A percentile compares a stretch with the other conserved stretches of the same genome.
These are phyloP conservation scores for Metschnikowia lunata DNA, from an alignment of 805 yeast genomes.

Conservation along the genomic window DNA sequence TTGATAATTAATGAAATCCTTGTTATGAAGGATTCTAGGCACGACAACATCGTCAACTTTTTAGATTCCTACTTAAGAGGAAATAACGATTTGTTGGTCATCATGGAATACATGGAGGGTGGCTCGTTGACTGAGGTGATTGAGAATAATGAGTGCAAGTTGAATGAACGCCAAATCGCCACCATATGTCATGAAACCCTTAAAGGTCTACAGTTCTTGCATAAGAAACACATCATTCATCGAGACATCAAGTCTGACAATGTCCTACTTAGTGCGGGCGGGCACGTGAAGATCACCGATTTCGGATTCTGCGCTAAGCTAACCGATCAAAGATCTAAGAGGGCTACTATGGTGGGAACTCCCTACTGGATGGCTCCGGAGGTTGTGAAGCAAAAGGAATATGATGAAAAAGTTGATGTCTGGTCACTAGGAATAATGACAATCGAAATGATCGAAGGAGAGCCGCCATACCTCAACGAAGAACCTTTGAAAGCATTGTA, in stretches of 20 bases:
- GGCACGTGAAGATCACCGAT: constrained; percentile 44
- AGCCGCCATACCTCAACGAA: constrained; percentile 79
- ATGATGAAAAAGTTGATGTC: constrained; percentile 77
- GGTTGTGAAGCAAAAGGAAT: constrained; percentile 73
- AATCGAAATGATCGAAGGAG: constrained; percentile 82
- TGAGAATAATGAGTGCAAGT: constrained; percentile 68
- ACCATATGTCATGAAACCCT: constrained; percentile 87
- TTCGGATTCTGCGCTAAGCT: constrained; percentile 59
- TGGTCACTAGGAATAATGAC: constrained; percentile 87
- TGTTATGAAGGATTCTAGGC: constrained; percentile 95
- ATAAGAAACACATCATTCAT: constrained; percentile 88
- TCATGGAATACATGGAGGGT: constrained; percentile 99
- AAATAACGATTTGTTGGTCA: constrained; percentile 87
- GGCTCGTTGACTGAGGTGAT: constrained; percentile 95
- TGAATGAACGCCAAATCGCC: constrained; percentile 86
- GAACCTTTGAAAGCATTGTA: constrained; percentile 74
- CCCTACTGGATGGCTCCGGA: constrained; percentile 94
- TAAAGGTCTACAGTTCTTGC: constrained; percentile 87
- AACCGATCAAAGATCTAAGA: constrained; percentile 64
- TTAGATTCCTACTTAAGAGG: constrained; percentile 85
- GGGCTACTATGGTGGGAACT: constrained; percentile 85
- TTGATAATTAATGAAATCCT: constrained; percentile 91
- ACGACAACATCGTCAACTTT: constrained; percentile 91
- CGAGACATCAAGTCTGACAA: constrained; percentile 45
- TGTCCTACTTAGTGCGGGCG: constrained; percentile 40